A percentile compares a stretch with the other conserved stretches of the same genome.
Conservation (phyloP, 2,329 filamentous ascomycete genomes). For the Salinomyces thailandicus region DNA sequence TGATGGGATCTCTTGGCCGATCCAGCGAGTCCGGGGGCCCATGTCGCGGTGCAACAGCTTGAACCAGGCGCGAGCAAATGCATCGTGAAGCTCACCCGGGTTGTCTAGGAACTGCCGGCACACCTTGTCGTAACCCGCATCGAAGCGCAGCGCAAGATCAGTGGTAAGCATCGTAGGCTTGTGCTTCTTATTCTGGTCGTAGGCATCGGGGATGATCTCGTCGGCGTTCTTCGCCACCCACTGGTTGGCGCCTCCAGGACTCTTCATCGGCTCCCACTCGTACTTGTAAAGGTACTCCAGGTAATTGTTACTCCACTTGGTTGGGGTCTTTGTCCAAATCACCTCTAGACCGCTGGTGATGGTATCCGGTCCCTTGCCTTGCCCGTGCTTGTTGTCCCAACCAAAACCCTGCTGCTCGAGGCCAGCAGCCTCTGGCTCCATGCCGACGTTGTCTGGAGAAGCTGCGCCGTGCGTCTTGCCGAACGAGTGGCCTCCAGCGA, state of each 20-base stretch:
- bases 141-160: conserved; percentile 61
- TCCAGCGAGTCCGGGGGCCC: conserved; percentile 58
- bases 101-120: conserved; percentile 58
- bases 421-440: conserved; percentile 54
- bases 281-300: conserved; percentile 68
- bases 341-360: conserved; percentile 72
- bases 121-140: conserved; percentile 66
- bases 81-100: conserved; percentile 57
- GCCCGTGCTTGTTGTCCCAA: conserved; percentile 55
- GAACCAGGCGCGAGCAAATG: conserved; percentile 68
- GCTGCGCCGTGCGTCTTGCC: conserved; percentile 73
- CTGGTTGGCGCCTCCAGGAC: conserved; percentile 65
- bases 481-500: conserved; percentile 67
- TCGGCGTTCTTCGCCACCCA: conserved; percentile 63
- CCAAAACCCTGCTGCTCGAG: conserved; percentile 61
- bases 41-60: conserved; percentile 75
- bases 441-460: conserved; percentile 52
- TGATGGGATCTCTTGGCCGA: conserved; percentile 62
- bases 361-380: conserved; percentile 60
- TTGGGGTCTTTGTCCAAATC: conserved; percentile 66
- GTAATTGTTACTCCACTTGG: conserved; percentile 65
- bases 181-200: conserved; percentile 60
- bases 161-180: conserved; percentile 67
- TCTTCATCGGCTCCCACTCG: conserved; percentile 68
- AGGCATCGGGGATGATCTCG: conserved; percentile 59